Percentiles rank a stretch among this genome's conserved stretches.
phyloP scores from a whole-genome alignment of 2,329 filamentous ascomycete species.

The Periconia sp. region DNA sequence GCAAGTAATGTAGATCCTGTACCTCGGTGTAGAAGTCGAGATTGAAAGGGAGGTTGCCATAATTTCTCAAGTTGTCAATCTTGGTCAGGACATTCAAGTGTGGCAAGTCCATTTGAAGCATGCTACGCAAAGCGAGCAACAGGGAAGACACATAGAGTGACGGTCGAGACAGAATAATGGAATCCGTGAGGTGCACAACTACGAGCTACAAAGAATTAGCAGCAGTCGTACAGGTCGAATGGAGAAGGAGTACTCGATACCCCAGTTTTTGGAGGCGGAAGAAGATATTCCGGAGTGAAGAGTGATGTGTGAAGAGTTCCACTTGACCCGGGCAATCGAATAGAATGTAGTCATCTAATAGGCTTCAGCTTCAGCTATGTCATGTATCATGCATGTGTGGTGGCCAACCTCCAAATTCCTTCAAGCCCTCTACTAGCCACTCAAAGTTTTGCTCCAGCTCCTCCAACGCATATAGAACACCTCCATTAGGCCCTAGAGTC shows the following conservation, averaged over 20 bases:
- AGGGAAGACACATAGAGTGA: slow-evolving; percentile 95
- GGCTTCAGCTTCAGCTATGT: slow-evolving; percentile 13
- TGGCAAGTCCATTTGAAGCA: slow-evolving; percentile 97
- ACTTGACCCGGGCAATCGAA: slow-evolving; percentile 98
- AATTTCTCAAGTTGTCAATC: slow-evolving; percentile 89
- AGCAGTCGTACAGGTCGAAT: slow-evolving; percentile 18
- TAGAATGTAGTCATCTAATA: slow-evolving; percentile 81
- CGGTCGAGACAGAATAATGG: slow-evolving; percentile 88
- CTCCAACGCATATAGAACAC: slow-evolving; percentile 90
- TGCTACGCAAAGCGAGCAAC: slow-evolving; percentile 88
- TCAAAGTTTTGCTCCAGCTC: slow-evolving; percentile 94
- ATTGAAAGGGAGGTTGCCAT: slow-evolving; percentile 89
- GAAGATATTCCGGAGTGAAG: slow-evolving; percentile 89
- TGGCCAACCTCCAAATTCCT: slow-evolving; percentile 67
- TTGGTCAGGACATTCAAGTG: slow-evolving; percentile 97
- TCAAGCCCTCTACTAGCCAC: slow-evolving; percentile 84
- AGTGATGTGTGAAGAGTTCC: slow-evolving; percentile 95
- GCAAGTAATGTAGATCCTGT: slow-evolving; percentile 84
- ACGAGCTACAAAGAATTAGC: slow-evolving; percentile 71
- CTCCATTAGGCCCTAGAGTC: slow-evolving; percentile 88
- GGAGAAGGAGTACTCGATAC: slow-evolving; percentile 74
- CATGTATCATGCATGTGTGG: slow-evolving; percentile 5
- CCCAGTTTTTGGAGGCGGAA: slow-evolving; percentile 87
- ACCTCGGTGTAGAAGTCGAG: slow-evolving; percentile 98
- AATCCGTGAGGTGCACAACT: slow-evolving; percentile 91